Percentiles rank a stretch among this genome's conserved stretches.
These are phyloP conservation scores for Syzygium grande DNA, from an alignment of 345 rosid genomes.

Conservation along the genomic window DNA sequence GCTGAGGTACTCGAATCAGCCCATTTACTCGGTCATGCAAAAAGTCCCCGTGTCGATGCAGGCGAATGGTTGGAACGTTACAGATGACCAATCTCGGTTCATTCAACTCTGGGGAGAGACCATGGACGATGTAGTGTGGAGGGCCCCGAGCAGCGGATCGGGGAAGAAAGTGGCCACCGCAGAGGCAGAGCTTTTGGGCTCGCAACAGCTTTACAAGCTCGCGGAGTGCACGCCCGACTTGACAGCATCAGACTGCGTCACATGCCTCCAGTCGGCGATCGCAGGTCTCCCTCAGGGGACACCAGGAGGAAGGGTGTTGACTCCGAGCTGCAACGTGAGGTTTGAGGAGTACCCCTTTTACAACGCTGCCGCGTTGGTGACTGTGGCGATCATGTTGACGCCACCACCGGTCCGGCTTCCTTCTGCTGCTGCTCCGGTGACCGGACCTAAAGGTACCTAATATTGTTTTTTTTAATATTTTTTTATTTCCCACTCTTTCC, in stretches of 20 bases:
- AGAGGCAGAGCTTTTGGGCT: not conserved
- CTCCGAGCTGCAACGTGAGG: constrained; percentile 22
- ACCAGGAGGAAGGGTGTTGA: constrained; percentile 6
- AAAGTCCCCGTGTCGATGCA: rapidly evolving
- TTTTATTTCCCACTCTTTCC: not conserved
- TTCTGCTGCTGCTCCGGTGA: not conserved
- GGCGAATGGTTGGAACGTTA: not conserved
- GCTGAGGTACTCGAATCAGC: not conserved
- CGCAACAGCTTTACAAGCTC: not conserved
- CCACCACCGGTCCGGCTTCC: not conserved
- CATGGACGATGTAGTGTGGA: not conserved
- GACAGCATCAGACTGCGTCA: not conserved
- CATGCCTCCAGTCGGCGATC: not conserved
- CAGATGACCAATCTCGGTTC: not conserved
- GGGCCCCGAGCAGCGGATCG: not conserved
- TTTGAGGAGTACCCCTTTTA: constrained; percentile 16
- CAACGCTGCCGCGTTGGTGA: not conserved
- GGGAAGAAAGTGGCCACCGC: not conserved
- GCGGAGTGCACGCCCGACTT: not conserved
- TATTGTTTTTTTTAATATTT: not conserved
- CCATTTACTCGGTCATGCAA: not conserved
- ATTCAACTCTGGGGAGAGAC: not conserved
- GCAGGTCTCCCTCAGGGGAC: not conserved
- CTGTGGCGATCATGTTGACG: not conserved
- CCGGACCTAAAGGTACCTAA: not conserved